These are phyloP conservation scores for Exophiala xenobiotica DNA, from an alignment of 2,329 filamentous ascomycete species.

Conservation along the genomic window DNA sequence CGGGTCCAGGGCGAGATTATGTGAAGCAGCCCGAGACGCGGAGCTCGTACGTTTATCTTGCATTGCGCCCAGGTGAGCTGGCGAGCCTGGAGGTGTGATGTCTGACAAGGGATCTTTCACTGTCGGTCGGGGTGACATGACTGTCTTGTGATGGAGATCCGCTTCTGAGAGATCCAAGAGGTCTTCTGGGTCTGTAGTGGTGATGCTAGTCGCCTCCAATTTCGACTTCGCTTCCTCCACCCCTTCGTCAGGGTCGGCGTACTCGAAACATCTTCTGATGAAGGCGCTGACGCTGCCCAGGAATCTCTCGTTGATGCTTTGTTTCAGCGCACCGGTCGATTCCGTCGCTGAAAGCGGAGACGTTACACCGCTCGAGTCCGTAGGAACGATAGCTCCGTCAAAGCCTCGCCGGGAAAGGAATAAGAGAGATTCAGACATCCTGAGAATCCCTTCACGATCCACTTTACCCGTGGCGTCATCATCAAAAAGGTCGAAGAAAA, in stretches of 20 bases:
- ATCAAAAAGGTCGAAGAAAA: conserved; percentile 97
- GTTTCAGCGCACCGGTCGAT: conserved; percentile 37
- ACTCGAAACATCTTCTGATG: conserved; percentile 94
- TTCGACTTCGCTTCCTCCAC: conserved; percentile 68
- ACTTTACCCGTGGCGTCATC: conserved; percentile 88
- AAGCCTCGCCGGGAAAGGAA: conserved; percentile 89
- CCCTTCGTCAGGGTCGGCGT: conserved; percentile 77
- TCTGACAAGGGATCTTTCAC: conserved; percentile 28
- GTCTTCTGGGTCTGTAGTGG: conserved; percentile 37
- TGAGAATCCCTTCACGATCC: conserved; percentile 88
- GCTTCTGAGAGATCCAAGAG: conserved; percentile 42
- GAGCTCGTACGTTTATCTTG: conserved; percentile 9
- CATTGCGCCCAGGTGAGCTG: conserved; percentile 5
- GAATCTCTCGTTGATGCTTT: conserved; percentile 79
- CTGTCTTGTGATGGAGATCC: conserved; percentile 33
- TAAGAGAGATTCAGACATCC: conserved; percentile 89
- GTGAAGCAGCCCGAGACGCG: conserved; percentile 55
- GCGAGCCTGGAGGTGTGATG: conserved; percentile 23
- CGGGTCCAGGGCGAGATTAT: conserved; percentile 88
- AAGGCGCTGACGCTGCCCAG: conserved; percentile 92
- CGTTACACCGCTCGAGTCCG: conserved; percentile 55
- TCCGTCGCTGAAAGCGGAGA: conserved; percentile 19
- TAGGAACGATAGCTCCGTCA: conserved; percentile 69
- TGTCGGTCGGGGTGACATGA: conserved; percentile 24
- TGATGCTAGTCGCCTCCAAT: conserved; percentile 32